Conservation (phyloP, 148 eudicot species). For the Silene uniflora region DNA sequence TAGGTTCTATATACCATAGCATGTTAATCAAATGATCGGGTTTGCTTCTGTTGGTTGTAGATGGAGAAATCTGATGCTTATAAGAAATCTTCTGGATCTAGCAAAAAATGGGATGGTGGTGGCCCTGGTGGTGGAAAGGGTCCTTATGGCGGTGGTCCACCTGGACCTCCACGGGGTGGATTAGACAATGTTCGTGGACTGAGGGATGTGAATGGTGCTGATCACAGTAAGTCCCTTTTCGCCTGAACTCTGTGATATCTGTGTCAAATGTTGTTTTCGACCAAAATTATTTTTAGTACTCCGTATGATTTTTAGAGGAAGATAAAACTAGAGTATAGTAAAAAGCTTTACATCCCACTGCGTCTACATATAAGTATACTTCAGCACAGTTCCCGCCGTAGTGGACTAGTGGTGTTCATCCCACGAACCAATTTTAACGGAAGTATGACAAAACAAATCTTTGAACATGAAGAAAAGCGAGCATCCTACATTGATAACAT, state of each 20-base stretch:
- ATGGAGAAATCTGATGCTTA: constrained; percentile 92
- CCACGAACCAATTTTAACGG: too few species aligned
- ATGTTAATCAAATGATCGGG: neutral
- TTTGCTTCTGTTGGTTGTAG: constrained; percentile 30
- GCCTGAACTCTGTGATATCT: neutral
- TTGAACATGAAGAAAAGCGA: too few species aligned
- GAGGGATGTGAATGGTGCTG: constrained; percentile 65
- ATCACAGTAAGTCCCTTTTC: constrained; percentile 63
- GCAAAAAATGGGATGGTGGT: constrained; percentile 97
- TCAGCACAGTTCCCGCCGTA: too few species aligned
- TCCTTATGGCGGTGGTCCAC: constrained; percentile 88
- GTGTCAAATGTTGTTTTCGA: too few species aligned
- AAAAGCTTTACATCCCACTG: too few species aligned
- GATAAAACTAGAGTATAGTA: too few species aligned
- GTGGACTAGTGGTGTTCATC: too few species aligned
- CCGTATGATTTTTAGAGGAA: too few species aligned
- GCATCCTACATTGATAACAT: too few species aligned
- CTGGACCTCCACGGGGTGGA: constrained; percentile 74
- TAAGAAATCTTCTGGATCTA: constrained; percentile 61
- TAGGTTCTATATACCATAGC: neutral
- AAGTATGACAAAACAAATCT: too few species aligned
- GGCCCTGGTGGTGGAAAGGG: constrained; percentile 90
- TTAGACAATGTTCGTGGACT: constrained; percentile 61
- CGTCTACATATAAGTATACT: too few species aligned
- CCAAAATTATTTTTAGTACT: too few species aligned